Base-by-base conservation (phyloP, 2,329 filamentous ascomycete genomes). In the Ophiostoma sp. region DNA sequence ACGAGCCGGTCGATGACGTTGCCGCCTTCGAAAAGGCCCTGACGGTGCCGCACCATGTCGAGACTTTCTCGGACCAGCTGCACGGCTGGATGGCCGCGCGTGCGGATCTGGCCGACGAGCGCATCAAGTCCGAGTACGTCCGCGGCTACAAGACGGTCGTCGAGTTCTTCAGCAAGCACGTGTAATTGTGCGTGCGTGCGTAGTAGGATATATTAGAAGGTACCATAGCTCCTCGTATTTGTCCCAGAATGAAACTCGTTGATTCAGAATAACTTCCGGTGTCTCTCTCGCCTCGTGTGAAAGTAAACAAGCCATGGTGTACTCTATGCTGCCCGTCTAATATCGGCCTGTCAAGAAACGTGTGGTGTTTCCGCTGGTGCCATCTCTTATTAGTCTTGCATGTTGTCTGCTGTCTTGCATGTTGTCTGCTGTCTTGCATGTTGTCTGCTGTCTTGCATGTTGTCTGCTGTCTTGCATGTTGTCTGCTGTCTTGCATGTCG, bases 81-180 rank as follows among this genome's bases (percentile, higher is more conserved):
- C 91, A 93, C 81, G 91, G 91, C 61, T 93, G 90, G 90, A 93
- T 93, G 91, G 89, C 88, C 1, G 90, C 91, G 0, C 86, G 90
- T 33, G 85, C 87, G 0, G 83, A 92, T 78, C 82, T 93, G 39
- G 83, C 85, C 45, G 83, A 91, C 64, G 82, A 84, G 68, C 85
- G 84, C 57, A 87, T 89, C 78, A 88, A 87, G 80, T 85, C 87
- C 76, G 90, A 91, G 82, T 91, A 90, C 75, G 83, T 84, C 64
- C 86, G 90, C 64, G 89, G 88, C 2, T 92, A 89, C 81, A 85
- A 87, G 83, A 87, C 85, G 19, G 82, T 90, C 25, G 78, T 90
- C 55, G 81, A 84, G 64, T 91, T 91, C 81, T 87, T 91, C 75
- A 80, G 81, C 68, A 84, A 89, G 81, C 81, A 90, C 78, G 59